Percentiles rank a stretch among this genome's conserved stretches.
phyloP scores from a whole-genome alignment of 2,329 filamentous ascomycete species.

The Ceratocystis albifundus region DNA sequence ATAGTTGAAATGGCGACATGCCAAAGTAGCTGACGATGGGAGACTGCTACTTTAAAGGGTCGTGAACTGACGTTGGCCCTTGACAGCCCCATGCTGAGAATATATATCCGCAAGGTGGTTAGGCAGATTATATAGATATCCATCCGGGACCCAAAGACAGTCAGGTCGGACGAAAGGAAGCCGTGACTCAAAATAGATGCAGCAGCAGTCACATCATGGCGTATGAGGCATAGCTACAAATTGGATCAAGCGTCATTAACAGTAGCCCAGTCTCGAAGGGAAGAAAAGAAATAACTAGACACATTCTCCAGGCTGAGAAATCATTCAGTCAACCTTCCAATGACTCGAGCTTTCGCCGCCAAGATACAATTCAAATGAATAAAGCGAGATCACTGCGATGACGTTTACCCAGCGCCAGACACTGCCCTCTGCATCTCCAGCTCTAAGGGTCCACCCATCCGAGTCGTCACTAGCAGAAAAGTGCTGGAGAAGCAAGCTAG shows the following conservation, averaged over 20 bases:
- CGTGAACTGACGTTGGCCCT: neutral
- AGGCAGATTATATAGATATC: neutral
- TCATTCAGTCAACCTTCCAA: conserved; percentile 78
- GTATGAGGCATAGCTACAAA: neutral
- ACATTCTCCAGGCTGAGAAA: conserved; percentile 22
- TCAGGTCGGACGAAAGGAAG: neutral
- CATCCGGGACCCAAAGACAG: neutral
- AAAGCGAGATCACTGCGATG: conserved; percentile 75
- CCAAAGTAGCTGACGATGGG: neutral
- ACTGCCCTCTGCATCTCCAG: conserved; percentile 71
- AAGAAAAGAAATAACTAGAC: conserved; percentile 10
- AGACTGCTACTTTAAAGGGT: neutral
- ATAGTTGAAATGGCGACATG: neutral
- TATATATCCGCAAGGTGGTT: neutral
- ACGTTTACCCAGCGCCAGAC: conserved; percentile 92
- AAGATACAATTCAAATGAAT: conserved; percentile 80
- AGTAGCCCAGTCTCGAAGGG: neutral
- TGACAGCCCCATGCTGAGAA: neutral
- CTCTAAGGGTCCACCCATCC: conserved; percentile 73
- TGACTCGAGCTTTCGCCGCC: conserved; percentile 78
- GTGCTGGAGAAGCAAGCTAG: conserved; percentile 87
- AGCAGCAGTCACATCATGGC: neutral
- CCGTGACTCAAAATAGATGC: neutral
- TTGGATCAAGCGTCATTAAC: neutral
- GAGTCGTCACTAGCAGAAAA: conserved; percentile 66